Base-by-base conservation (phyloP, 495 filamentous ascomycete genomes). In the Aspergillus mulundensis region DNA sequence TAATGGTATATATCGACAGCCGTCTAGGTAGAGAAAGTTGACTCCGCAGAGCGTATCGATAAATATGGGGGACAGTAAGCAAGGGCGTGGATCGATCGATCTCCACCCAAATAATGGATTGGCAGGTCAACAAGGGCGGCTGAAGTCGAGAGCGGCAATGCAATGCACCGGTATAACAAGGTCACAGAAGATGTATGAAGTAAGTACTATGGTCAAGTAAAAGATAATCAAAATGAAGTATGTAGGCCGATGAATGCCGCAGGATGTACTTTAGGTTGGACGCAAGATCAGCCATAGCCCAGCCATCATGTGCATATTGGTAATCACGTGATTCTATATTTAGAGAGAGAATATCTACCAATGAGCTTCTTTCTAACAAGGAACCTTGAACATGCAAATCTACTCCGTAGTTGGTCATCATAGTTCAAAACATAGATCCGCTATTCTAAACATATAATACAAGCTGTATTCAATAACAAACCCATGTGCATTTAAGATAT, bases 41-140 rank as follows among this genome's bases (percentile, higher is more conserved):
- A 42, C 43, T 56, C 34, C 21, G 43, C 44, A 14, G 23, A 46
- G 39, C 24, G 18, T 40, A 40, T 42, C 25, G 41, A 16, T 28
- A 20, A 24, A n/a, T 41, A 48, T 41, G 54, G 46, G 28, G 38
- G 23, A 11, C 34, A 39, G 46, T 41, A 50, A 24, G 28, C 21
- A 53, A 49, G 53, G 46, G 48, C 53, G 59, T 58, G 53, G 60
- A 56, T 53, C 60, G 52, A 55, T 54, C 23, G 47, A 53, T 57
- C 56, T 57, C 60, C 60, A 62, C 60, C 49, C 49, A 30, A 56
- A 57, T 49, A 46, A 16, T 18, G n/a, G 38, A 40, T 40, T 36
- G 53, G 56, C 39, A 32, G 38, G 53, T 58, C 49, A 58, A 53
- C 30, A 52, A 40, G 19, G 41, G 24, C 14, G 18, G 46, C 1